Evolutionary conservation across 116 monocot species (phyloP).

Genomic region (Phalaenopsis hybrid): DNA sequence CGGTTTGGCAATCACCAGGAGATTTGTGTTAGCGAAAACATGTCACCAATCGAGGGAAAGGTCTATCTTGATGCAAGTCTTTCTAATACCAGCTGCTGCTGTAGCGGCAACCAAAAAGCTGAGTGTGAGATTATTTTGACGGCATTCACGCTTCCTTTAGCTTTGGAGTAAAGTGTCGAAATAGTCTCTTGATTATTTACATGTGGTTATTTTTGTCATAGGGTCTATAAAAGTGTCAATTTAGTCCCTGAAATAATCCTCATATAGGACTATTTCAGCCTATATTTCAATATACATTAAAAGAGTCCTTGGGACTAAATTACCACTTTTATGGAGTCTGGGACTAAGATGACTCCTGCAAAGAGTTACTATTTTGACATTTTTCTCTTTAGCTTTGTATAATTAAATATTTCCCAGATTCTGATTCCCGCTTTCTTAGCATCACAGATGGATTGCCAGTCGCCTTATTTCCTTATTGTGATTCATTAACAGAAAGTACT

Average conservation of each 20-base stretch:
- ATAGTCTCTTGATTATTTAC: too few species aligned
- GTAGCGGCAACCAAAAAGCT: background rate
- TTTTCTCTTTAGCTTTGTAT: background rate
- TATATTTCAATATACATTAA: too few species aligned
- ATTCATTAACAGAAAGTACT: conserved; percentile 5
- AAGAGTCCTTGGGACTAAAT: too few species aligned
- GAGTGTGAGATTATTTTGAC: background rate
- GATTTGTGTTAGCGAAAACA: background rate
- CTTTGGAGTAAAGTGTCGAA: too few species aligned
- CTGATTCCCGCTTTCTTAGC: conserved; percentile 3
- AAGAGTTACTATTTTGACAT: too few species aligned
- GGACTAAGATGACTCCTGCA: too few species aligned
- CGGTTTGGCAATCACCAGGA: background rate
- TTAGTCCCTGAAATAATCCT: too few species aligned
- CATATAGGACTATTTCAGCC: too few species aligned
- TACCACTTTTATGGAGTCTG: too few species aligned
- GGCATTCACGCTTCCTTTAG: background rate
- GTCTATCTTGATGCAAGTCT: background rate
- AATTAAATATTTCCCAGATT: background rate
- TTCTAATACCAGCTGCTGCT: background rate
- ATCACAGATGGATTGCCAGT: background rate
- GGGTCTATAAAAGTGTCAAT: too few species aligned
- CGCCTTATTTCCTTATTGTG: background rate
- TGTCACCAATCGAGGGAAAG: too few species aligned
- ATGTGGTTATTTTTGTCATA: too few species aligned